Evolutionary conservation across 352 stramenopile genomes (phyloP).

Genomic region (Phytophthora ramorum): DNA sequence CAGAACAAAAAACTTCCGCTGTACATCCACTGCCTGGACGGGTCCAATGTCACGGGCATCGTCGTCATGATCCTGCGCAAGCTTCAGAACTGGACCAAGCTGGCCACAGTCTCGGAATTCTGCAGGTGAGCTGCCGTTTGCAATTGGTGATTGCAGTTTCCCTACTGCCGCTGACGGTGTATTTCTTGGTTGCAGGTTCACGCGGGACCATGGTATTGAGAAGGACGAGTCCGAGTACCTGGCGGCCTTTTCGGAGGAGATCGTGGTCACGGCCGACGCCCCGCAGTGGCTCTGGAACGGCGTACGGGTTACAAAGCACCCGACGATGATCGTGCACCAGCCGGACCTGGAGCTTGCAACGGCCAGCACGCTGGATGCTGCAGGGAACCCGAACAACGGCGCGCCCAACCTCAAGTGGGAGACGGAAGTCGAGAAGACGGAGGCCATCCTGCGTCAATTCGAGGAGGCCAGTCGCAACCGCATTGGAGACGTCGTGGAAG

Average conservation of each 20-base stretch:
- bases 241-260: constrained; percentile 82
- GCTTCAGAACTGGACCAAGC: constrained; percentile 90
- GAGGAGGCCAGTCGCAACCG: constrained; percentile 79
- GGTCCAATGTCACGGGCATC: constrained; percentile 87
- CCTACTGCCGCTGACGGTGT: neutral
- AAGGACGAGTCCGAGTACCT: constrained; percentile 90
- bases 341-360: constrained; percentile 63
- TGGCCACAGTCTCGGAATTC: constrained; percentile 85
- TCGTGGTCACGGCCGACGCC: constrained; percentile 76
- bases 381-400: constrained; percentile 42
- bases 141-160: neutral
- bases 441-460: constrained; percentile 83
- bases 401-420: constrained; percentile 70
- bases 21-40: constrained; percentile 90
- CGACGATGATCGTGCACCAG: constrained; percentile 88
- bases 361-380: constrained; percentile 42
- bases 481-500: constrained; percentile 56
- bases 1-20: constrained; percentile 81
- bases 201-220: constrained; percentile 85
- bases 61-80: constrained; percentile 90
- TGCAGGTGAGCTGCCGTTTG: constrained; percentile 46
- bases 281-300: constrained; percentile 89
- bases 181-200: constrained; percentile 54
- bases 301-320: constrained; percentile 82
- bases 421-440: constrained; percentile 82